Evolutionary conservation across 129 eudicot genomes (phyloP).

Genomic region (Deinandra increscens): DNA sequence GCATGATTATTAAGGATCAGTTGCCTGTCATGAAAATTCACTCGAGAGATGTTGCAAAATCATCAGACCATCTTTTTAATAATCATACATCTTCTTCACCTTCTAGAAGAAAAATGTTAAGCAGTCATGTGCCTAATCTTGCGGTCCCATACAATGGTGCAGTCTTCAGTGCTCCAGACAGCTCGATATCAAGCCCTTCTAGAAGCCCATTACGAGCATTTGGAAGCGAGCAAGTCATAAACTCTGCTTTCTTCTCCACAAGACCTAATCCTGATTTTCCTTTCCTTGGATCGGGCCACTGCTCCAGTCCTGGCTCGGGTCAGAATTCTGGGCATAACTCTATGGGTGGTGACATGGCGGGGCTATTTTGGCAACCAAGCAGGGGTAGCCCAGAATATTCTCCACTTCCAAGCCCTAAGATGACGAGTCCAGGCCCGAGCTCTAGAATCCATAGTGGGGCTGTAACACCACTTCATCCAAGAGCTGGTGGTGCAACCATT

Average conservation of each 20-base stretch:
- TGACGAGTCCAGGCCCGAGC: conserved; percentile 95
- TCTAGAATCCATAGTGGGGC: conserved; percentile 98
- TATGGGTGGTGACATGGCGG: conserved; percentile 94
- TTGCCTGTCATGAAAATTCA: conserved; percentile 35
- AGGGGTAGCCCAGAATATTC: conserved; percentile 98
- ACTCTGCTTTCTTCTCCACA: conserved; percentile 57
- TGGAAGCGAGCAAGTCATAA: conserved; percentile 63
- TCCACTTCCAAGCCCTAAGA: conserved; percentile 89
- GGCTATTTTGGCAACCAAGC: conserved; percentile 96
- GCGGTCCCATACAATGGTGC: conserved; percentile 70
- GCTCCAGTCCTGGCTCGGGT: conserved; percentile 98
- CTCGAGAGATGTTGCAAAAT: conserved; percentile 51
- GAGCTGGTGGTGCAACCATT: conserved; percentile 62
- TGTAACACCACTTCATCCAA: conserved; percentile 93
- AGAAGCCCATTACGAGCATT: conserved; percentile 84
- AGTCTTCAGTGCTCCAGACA: conserved; percentile 85
- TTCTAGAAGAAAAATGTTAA: conserved; percentile 58
- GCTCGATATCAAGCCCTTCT: conserved; percentile 96
- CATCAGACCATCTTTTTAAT: conserved; percentile 45
- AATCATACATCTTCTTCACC: conserved; percentile 54
- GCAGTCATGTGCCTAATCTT: conserved; percentile 64
- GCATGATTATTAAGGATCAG: conserved; percentile 60
- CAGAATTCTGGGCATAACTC: conserved; percentile 98
- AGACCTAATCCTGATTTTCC: conserved; percentile 73
- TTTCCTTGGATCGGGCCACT: conserved; percentile 85